Percentiles rank a stretch among this genome's conserved stretches.
These are phyloP conservation scores for Dendryphion nanum DNA, from an alignment of 2,329 filamentous ascomycete species.

Conservation along the genomic window DNA sequence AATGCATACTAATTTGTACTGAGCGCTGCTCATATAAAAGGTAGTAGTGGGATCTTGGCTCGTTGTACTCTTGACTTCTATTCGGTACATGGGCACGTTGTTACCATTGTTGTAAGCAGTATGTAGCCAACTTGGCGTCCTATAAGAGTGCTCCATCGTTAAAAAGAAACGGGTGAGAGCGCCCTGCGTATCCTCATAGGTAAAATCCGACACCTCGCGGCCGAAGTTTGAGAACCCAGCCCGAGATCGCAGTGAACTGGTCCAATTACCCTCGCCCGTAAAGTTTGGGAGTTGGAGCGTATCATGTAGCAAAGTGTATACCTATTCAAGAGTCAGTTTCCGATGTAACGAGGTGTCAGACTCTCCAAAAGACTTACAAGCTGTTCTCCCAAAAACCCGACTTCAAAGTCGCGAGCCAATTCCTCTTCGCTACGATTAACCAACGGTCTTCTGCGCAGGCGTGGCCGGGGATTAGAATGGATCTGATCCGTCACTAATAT, in stretches of 20 bases:
- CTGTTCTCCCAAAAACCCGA: conserved; percentile 9
- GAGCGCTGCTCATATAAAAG: background rate
- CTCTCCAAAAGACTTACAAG: conserved; percentile 7
- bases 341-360: conserved; percentile 7
- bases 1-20: background rate
- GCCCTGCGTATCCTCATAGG: conserved; percentile 7
- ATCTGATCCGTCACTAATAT: background rate
- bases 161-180: conserved; percentile 4
- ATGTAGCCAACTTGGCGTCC: background rate
- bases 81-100: background rate
- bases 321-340: background rate
- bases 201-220: conserved; percentile 8
- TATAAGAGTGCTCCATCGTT: background rate
- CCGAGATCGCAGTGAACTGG: conserved; percentile 7
- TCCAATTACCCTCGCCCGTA: conserved; percentile 8
- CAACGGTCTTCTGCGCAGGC: background rate
- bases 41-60: background rate
- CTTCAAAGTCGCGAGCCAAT: conserved; percentile 9
- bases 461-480: background rate
- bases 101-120: background rate
- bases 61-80: background rate
- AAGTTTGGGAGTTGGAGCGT: conserved; percentile 3
- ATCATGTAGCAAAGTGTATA: background rate
- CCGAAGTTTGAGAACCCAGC: conserved; percentile 6
- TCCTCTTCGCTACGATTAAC: conserved; percentile 5